Evolutionary conservation across 805 yeast species (phyloP), one percentile per base, ranked within the genome.

Genomic region (Hyphopichia homilentoma): DNA sequence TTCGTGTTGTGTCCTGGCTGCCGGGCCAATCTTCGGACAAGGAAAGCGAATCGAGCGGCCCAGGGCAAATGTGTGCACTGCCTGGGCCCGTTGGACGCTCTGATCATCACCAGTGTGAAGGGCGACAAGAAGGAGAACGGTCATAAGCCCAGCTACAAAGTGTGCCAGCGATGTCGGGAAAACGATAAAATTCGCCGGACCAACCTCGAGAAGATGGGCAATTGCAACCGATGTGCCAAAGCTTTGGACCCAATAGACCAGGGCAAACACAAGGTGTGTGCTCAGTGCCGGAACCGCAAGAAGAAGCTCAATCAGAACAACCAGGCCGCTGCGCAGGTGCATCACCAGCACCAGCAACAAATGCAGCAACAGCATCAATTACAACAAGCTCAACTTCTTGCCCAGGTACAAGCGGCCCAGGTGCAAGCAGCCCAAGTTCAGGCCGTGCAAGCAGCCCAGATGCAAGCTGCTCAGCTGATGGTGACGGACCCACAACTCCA

Each of bases 1-100:
- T 80, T 54, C 52, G 84, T 77, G 0, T 54, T 80, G 28, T 80
- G 86, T 54, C 77, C 78, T 4, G 65, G 63, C 26, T 80, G 86
- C 45, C 62, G 86, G 25, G 66, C 61, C 43, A 68, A 70, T 24
- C 57, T 79, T 20, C 59, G 85, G 40, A 58, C 69, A 2, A 59
- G 77, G 29, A 80, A 80, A 46, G 76, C 77, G 1, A 68, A 65
- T 33, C 59, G 86, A 25, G 81, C 76, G 5, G 75, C 77, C 8
- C 71, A 68, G 41, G 85, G 86, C 1, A 71, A 70, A 44, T 80
- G 86, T 57, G 82, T 80, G 11, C 85, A 80, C 47, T 80, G 86
- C 40, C 65, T 79, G 1, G 83, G 84, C 2, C 77, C 79, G 6
- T 50, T 67, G 5, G 68, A 64, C 34, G 61, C 70, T 1, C 59